Evolutionary conservation across 2,329 filamentous ascomycete species (phyloP), one percentile per base, ranked within the genome.

Genomic region (Coniosporium tulheliwenetii): DNA sequence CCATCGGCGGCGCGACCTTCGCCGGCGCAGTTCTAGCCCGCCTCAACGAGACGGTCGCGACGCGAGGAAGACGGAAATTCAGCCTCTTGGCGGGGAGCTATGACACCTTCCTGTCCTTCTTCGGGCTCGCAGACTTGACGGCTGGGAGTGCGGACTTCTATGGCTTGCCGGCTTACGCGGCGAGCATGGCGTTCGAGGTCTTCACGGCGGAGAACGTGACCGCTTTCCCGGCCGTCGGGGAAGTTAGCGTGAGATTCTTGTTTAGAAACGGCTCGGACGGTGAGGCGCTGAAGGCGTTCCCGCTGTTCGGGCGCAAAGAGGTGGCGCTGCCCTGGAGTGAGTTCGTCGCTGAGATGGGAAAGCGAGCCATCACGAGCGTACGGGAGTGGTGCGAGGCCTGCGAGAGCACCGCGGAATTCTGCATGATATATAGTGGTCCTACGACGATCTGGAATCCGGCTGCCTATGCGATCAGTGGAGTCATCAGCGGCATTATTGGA

Each of bases 101-200:
- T 57, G 74, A 62, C 5, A 70, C 68, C 19, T 77, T 78, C 55
- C 53, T 71, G 34, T 73, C 72, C 2, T 77, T 76, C 62, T 78
- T 79, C 55, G 74, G 74, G 15, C 67, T 79, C 13, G 61, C 69
- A 1, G 61, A 71, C 43, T 57, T 79, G 7, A 51, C 54, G 1
- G 47, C 60, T 10, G 69, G 63, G 2, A 73, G 68, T 43, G 49
- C 61, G 1, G 64, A 82, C 56, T 93, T 94, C 65, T 77, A 65
- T 44, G 82, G 82, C 41, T 66, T 94, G 10, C 77, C 80, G n/a
- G 79, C 86, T 62, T 94, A 94, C 52, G 85, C 85, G 5, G 81
- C 79, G 2, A 77, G 77, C 47, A 85, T 93, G 73, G 69, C 69
- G 5, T 87, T 93, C 56, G 87, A 94, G 66, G 71, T 70, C 15